These are phyloP conservation scores for Xylaria sp. DNA, from an alignment of 2,329 filamentous ascomycete genomes.

Conservation along the genomic window DNA sequence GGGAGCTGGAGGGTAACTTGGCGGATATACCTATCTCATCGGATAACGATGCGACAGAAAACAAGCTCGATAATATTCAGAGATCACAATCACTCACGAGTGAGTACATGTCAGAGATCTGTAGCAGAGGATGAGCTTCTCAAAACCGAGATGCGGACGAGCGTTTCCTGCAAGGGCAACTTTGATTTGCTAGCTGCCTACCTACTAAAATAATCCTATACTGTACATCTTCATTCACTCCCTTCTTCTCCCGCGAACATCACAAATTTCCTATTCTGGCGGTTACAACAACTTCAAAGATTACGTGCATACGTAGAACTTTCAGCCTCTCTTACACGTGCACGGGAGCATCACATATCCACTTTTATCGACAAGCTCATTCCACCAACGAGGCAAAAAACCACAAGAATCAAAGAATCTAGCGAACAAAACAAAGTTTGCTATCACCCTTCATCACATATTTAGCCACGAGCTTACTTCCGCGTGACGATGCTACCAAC, in stretches of 20 bases:
- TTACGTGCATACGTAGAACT: neutral
- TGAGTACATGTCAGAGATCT: neutral
- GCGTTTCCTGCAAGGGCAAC: too few relatives aligned
- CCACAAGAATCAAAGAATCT: slow-evolving; percentile 21
- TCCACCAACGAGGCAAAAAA: slow-evolving; percentile 13
- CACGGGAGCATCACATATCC: slow-evolving; percentile 31
- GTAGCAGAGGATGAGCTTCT: neutral
- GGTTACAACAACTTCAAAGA: neutral
- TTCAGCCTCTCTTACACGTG: neutral
- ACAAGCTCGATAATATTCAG: neutral
- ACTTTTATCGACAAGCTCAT: slow-evolving; percentile 25
- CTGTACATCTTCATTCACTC: neutral
- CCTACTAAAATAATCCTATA: neutral
- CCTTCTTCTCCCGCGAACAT: neutral
- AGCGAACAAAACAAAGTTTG: neutral
- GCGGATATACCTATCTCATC: neutral
- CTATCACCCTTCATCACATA: neutral
- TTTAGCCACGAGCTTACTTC: neutral
- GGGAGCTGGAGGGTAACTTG: neutral
- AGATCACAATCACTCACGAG: neutral
- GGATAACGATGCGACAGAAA: too few relatives aligned
- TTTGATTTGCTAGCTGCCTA: neutral
- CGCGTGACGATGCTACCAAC: slow-evolving; percentile 81
- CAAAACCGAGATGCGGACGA: too few relatives aligned
- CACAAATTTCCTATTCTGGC: slow-evolving; percentile 16